Percentiles rank a stretch among this genome's conserved stretches.
phyloP scores from a whole-genome alignment of 1,139 yeast species.

The Yamadazyma taylorii region DNA sequence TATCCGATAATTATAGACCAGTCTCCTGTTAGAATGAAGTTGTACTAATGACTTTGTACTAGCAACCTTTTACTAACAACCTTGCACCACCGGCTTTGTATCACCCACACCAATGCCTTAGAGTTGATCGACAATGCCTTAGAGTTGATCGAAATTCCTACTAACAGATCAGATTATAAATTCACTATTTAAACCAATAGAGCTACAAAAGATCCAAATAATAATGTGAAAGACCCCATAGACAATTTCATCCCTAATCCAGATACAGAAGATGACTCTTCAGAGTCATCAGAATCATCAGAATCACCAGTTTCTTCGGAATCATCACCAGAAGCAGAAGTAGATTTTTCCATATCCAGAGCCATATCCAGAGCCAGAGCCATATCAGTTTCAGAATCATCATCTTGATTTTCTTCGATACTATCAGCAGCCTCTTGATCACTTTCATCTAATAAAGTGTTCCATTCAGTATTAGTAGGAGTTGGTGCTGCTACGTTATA shows the following conservation, averaged over 20 bases:
- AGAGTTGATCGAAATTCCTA: too few species aligned
- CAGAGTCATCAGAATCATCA: slow-evolving; percentile 6
- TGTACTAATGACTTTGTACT: too few species aligned
- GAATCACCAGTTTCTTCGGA: slow-evolving; percentile 15
- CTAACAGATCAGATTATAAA: too few species aligned
- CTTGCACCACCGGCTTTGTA: too few species aligned
- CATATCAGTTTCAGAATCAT: slow-evolving; percentile 4
- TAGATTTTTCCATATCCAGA: slow-evolving; percentile 3
- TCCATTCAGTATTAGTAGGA: slow-evolving; percentile 14
- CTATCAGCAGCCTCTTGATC: slow-evolving; percentile 6
- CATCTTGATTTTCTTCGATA: slow-evolving; percentile 3
- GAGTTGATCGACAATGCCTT: too few species aligned
- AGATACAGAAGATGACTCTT: slow-evolving; percentile 20
- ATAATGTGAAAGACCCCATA: slow-evolving; percentile 10
- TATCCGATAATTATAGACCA: too few species aligned
- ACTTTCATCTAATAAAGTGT: slow-evolving; percentile 10
- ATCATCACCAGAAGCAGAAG: slow-evolving; percentile 4
- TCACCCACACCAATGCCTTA: too few species aligned
- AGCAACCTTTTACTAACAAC: too few species aligned
- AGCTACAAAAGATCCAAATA: slow-evolving; percentile 13
- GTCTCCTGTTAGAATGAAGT: too few species aligned
- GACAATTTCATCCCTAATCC: slow-evolving; percentile 17
- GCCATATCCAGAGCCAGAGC: slow-evolving; percentile 5
- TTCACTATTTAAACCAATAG: slow-evolving; percentile 7
- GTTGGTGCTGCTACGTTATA: slow-evolving; percentile 14